Conservation (phyloP, 805 yeast species). For the Saccharomycopsis fodiens region DNA sequence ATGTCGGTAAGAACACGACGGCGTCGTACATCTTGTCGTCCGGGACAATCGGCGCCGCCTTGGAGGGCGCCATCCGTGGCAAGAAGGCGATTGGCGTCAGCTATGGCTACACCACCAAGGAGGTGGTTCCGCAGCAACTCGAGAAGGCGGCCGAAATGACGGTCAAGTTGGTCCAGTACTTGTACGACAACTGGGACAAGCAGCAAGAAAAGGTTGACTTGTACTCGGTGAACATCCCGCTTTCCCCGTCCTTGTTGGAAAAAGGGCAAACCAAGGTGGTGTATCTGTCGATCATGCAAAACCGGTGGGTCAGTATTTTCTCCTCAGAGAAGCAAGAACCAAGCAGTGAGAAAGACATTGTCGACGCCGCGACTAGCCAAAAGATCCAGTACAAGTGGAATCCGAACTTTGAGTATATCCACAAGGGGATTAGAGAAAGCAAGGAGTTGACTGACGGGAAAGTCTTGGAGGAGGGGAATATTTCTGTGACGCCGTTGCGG, state of each 20-base stretch:
- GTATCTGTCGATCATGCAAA: slow-evolving; percentile 75
- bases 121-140: slow-evolving; percentile 44
- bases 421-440: slow-evolving; percentile 39
- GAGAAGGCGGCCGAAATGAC: slow-evolving; percentile 62
- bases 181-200: slow-evolving; percentile 50
- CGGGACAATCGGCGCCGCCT: slow-evolving; percentile 95
- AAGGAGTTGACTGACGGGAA: slow-evolving; percentile 58
- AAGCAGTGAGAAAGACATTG: slow-evolving; percentile 33
- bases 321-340: slow-evolving; percentile 20
- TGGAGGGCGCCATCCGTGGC: slow-evolving; percentile 78
- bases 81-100: slow-evolving; percentile 74
- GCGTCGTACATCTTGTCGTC: slow-evolving; percentile 83
- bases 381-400: slow-evolving; percentile 63
- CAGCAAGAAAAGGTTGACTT: slow-evolving; percentile 43
- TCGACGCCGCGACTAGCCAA: slow-evolving; percentile 38
- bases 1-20: slow-evolving; percentile 88
- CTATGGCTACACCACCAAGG: slow-evolving; percentile 61
- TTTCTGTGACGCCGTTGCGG: slow-evolving; percentile 63
- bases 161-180: slow-evolving; percentile 52
- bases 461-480: slow-evolving; percentile 54
- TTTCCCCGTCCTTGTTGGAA: slow-evolving; percentile 41
- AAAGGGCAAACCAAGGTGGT: slow-evolving; percentile 51
- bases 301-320: slow-evolving; percentile 64
- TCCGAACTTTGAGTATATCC: slow-evolving; percentile 71
- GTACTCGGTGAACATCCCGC: slow-evolving; percentile 80